Evolutionary conservation across 441 rosid genomes (phyloP), one percentile per base, ranked within the genome.

Genomic region (California macrophylla): DNA sequence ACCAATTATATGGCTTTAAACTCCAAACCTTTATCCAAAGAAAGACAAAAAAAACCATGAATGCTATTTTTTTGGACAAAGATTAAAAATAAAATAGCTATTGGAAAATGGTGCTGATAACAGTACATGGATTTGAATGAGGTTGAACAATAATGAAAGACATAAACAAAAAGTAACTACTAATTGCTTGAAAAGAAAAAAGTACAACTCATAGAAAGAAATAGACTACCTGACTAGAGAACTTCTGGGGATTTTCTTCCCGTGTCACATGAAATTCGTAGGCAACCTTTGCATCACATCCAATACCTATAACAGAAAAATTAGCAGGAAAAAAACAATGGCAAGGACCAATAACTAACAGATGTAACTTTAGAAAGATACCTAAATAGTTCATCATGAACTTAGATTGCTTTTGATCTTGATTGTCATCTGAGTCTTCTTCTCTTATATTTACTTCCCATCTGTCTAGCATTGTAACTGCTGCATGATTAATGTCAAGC

Each of bases 211-310:
- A 4, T 13, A 28, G 3, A 15, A 23, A 73, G 13, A 20, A 66
- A 42, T 47, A 64, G 38, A 15, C 12, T 83, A 85, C 92, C 90
- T 81, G 87, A 77, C 84, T 87, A 78, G 81, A 76, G 72, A 87
- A 87, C 78, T 87, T 87, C 74, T 81, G 80, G 25, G 92, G 92
- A 68, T 85, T 84, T 77, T 85, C 89, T 77, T 83, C 83, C 72
- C 92, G 84, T 61, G 76, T 82, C 73, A 81, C 40, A 21, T 87
- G 92, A 75, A 87, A 85, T 69, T 87, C 90, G 79, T 84, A 87
- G 10, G 92, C 92, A 76, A 87, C 87, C 83, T 87, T 87, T 9
- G 92, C 92, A 77, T 87, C 92, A 62, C 92, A 87, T 67, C 92
- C 92, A 72, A 87, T 80, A 70, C 92, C 92, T 87, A 63, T 34